Evolutionary conservation across 2,329 filamentous ascomycete species (phyloP).

Genomic region (Ambrosiella cleistominuta): DNA sequence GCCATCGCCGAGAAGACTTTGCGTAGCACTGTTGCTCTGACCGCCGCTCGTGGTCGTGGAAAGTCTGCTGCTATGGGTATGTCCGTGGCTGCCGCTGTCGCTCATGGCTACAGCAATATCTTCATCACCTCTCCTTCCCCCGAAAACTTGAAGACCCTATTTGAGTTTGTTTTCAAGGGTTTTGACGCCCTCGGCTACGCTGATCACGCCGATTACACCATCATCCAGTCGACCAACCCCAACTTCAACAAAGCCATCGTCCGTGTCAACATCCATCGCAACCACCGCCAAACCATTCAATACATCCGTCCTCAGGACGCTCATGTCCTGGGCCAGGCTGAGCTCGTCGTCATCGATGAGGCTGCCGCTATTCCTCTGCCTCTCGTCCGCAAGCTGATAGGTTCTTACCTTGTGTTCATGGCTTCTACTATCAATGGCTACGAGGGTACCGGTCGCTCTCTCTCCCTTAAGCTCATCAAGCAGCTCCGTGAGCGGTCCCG

Average conservation of each 20-base stretch:
- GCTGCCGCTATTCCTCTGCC: conserved; percentile 91
- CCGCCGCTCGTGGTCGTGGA: conserved; percentile 82
- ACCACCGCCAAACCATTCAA: conserved; percentile 94
- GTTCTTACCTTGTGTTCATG: conserved; percentile 96
- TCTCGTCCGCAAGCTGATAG: conserved; percentile 82
- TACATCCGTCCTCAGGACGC: conserved; percentile 96
- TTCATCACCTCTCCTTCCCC: conserved; percentile 97
- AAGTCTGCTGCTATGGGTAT: conserved; percentile 94
- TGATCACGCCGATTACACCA: conserved; percentile 93
- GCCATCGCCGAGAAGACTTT: conserved; percentile 93
- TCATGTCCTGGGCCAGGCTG: conserved; percentile 85
- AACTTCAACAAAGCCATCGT: conserved; percentile 99
- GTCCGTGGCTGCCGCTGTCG: conserved; percentile 81
- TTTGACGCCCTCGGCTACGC: conserved; percentile 89
- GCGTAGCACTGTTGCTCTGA: conserved; percentile 81
- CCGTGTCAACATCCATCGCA: conserved; percentile 82
- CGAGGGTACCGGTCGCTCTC: conserved; percentile 84
- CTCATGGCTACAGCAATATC: conserved; percentile 96
- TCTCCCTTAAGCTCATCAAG: conserved; percentile 92
- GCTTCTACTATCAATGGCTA: conserved; percentile 98
- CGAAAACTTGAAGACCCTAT: conserved; percentile 95
- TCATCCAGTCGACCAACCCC: conserved; percentile 93
- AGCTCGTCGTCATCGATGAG: conserved; percentile 91
- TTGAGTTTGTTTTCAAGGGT: conserved; percentile 96
- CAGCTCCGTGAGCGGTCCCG: conserved; percentile 86